These are phyloP conservation scores for Guadua angustifolia DNA, from an alignment of 176 grass and related monocot genomes.

Conservation along the genomic window DNA sequence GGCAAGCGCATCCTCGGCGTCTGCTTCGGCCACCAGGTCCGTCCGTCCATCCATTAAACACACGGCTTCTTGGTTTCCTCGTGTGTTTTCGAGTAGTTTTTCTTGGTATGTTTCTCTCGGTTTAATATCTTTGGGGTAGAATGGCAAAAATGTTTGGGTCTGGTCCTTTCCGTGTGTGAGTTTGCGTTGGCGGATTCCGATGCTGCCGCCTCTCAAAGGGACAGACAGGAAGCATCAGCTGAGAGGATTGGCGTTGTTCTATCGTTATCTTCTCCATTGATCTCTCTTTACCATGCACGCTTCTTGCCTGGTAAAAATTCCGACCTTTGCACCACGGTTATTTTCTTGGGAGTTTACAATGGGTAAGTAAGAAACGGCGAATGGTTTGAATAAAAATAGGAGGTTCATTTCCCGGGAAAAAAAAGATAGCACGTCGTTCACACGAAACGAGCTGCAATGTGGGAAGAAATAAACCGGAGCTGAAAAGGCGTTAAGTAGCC, in stretches of 20 bases:
- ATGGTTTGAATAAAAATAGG: not conserved
- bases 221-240: no score
- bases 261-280: not conserved
- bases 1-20: slow-evolving; percentile 85
- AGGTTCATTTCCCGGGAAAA: not conserved
- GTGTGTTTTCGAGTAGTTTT: not conserved
- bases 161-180: not conserved
- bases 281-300: not conserved
- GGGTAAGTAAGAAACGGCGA: not conserved
- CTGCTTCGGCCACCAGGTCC: slow-evolving; percentile 98
- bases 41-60: not conserved
- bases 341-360: not conserved
- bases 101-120: no score
- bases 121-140: not conserved
- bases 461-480: not conserved
- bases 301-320: not conserved
- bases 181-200: slow-evolving; percentile 19
- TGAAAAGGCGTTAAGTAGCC: not conserved
- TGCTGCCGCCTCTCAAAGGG: no score
- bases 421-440: not conserved
- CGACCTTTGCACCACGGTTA: not conserved
- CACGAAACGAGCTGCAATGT: not conserved
- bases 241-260: slow-evolving; percentile 7
- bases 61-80: not conserved
- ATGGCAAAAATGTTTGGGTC: not conserved